These are phyloP conservation scores for Zalerion maritima DNA, from an alignment of 495 filamentous ascomycete genomes.

Conservation along the genomic window DNA sequence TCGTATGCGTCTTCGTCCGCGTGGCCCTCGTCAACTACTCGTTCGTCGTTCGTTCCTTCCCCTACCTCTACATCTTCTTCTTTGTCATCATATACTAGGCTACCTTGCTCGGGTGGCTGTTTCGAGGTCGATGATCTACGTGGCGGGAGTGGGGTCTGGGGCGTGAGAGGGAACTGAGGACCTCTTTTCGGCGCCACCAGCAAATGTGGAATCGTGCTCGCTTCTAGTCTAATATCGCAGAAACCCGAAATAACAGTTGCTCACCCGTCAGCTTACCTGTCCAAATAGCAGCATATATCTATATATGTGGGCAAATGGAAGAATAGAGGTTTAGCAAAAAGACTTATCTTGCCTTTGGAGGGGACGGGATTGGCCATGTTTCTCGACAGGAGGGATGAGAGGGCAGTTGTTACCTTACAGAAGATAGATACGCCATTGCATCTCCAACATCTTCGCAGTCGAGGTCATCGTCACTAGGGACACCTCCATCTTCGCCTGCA, in stretches of 20 bases:
- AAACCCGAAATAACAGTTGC: slow-evolving; percentile 12
- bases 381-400: slow-evolving; percentile 6
- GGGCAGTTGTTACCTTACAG: slow-evolving; percentile 51
- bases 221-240: slow-evolving; percentile 50
- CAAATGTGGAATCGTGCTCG: slow-evolving; percentile 51
- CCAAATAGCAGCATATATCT: slow-evolving; percentile 5
- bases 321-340: slow-evolving; percentile 16
- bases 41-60: slow-evolving; percentile 5
- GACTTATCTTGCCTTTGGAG: too few relatives aligned
- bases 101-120: slow-evolving; percentile 8
- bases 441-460: slow-evolving; percentile 43
- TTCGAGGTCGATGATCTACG: slow-evolving; percentile 9
- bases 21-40: slow-evolving; percentile 9
- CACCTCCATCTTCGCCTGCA: slow-evolving; percentile 48
- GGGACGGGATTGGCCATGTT: too few relatives aligned
- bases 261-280: slow-evolving; percentile 9
- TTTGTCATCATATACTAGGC: slow-evolving; percentile 6
- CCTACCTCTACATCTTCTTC: slow-evolving; percentile 1
- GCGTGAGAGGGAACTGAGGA: slow-evolving; percentile 26
- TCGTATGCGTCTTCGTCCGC: slow-evolving; percentile 11
- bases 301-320: slow-evolving; percentile 11
- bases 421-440: slow-evolving; percentile 60
- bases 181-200: slow-evolving; percentile 41
- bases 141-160: slow-evolving; percentile 8
- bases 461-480: slow-evolving; percentile 29